Evolutionary conservation across 176 grass and related monocot genomes (phyloP).

Genomic region (Phragmites australis): DNA sequence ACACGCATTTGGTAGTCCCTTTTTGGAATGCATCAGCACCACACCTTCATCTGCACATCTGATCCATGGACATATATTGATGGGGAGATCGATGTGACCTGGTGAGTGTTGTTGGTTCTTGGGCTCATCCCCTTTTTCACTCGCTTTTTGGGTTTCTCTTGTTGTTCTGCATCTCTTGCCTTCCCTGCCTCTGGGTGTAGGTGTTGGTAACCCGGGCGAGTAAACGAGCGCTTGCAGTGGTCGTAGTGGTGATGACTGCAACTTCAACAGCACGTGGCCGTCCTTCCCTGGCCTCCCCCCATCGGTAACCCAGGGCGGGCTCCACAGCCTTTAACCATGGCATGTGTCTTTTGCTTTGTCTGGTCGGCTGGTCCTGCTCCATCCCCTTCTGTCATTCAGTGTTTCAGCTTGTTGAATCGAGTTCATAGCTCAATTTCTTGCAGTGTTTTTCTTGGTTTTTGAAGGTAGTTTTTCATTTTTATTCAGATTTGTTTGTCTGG

Average conservation of each 20-base stretch:
- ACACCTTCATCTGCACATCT: conserved; percentile 7
- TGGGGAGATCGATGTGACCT: conserved; percentile 9
- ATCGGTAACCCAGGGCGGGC: conserved; percentile 34
- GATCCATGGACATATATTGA: conserved; percentile 36
- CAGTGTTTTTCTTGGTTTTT: conserved; percentile 15
- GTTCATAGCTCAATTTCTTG: conserved; percentile 14
- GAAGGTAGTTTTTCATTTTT: neutral
- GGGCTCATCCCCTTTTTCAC: neutral
- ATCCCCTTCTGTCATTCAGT: too few relatives aligned
- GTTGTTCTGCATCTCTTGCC: neutral
- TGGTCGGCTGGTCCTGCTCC: conserved; percentile 45
- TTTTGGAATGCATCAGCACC: conserved; percentile 5
- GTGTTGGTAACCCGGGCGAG: neutral
- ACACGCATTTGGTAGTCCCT: neutral
- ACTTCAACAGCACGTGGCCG: conserved; percentile 35
- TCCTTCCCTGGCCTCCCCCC: conserved; percentile 24
- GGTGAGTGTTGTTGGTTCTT: neutral
- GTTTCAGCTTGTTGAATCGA: conserved; percentile 19
- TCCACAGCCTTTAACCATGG: conserved; percentile 57
- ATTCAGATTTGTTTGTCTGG: neutral
- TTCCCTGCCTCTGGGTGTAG: conserved; percentile 4
- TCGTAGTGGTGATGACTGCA: conserved; percentile 5
- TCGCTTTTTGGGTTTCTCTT: neutral
- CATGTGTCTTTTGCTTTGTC: conserved; percentile 54
- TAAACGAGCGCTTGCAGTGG: conserved; percentile 14